Conservation (phyloP, 768 basidiomycete genomes). For the Amanita pallidorosea region DNA sequence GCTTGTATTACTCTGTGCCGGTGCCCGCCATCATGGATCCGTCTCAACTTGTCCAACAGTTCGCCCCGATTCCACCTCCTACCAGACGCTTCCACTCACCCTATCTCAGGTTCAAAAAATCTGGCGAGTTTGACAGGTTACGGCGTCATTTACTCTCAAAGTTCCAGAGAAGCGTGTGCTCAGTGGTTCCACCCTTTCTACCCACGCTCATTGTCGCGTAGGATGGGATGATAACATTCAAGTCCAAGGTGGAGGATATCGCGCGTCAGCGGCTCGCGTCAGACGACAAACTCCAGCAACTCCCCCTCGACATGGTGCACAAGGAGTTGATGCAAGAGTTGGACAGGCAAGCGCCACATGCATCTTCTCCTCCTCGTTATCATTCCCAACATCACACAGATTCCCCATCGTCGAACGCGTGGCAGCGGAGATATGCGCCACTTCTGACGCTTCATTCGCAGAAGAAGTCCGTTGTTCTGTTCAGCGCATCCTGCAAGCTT, state of each 20-base stretch:
- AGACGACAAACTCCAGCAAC: conserved; percentile 42
- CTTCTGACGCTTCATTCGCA: conserved; percentile 37
- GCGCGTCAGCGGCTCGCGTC: conserved; percentile 42
- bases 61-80: conserved; percentile 10
- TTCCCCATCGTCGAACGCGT: conserved; percentile 61
- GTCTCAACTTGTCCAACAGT: conserved; percentile 57
- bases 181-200: conserved; percentile 4
- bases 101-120: conserved; percentile 59
- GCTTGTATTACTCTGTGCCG: neutral
- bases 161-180: conserved; percentile 52
- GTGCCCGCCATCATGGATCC: conserved; percentile 19
- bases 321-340: conserved; percentile 63
- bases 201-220: conserved; percentile 14
- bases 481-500: conserved; percentile 34
- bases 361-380: neutral
- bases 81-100: neutral
- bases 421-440: conserved; percentile 34
- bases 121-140: conserved; percentile 68
- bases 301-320: conserved; percentile 40
- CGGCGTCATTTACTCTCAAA: conserved; percentile 52
- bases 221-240: conserved; percentile 43
- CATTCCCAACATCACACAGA: conserved; percentile 21
- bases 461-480: conserved; percentile 30
- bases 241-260: conserved; percentile 50
- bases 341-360: conserved; percentile 37